Percentiles rank a stretch among this genome's conserved stretches.
These are phyloP conservation scores for Striga hermonthica DNA, from an alignment of 305 asterid genomes.

Conservation along the genomic window DNA sequence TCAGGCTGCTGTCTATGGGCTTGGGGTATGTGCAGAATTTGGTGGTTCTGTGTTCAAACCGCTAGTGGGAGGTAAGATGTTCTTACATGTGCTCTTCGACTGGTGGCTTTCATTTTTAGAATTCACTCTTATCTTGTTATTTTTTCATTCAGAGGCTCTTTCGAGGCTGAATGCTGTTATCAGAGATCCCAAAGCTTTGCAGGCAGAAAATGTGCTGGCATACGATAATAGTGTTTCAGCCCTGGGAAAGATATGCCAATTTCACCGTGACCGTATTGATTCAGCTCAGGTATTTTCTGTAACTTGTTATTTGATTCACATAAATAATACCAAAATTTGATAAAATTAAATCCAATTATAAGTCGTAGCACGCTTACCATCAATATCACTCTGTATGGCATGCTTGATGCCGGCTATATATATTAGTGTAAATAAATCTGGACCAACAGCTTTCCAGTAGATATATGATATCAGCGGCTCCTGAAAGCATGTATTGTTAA, in stretches of 20 bases:
- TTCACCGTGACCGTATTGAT: constrained; percentile 81
- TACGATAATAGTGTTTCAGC: constrained; percentile 95
- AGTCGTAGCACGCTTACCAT: neutral
- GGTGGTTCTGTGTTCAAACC: constrained; percentile 82
- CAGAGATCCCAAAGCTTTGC: constrained; percentile 66
- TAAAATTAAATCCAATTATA: neutral
- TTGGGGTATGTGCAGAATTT: constrained; percentile 91
- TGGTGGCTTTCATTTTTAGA: constrained; percentile 1
- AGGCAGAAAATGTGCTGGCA: constrained; percentile 79
- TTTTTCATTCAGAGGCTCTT: constrained; percentile 69
- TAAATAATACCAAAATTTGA: neutral
- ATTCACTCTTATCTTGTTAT: constrained; percentile 15
- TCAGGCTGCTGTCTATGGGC: constrained; percentile 99
- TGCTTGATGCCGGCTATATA: neutral
- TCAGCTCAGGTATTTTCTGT: constrained; percentile 58
- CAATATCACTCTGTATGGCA: neutral
- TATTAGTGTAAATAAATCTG: neutral
- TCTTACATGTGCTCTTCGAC: constrained; percentile 20
- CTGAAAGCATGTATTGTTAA: neutral
- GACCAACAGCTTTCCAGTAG: neutral
- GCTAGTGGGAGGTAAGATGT: constrained; percentile 73
- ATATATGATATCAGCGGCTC: neutral
- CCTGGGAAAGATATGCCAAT: constrained; percentile 84
- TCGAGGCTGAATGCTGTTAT: constrained; percentile 82
- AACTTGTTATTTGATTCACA: constrained; percentile 6